Conservation (phyloP, 257 asterid genomes). For the Solanum boliviense region DNA sequence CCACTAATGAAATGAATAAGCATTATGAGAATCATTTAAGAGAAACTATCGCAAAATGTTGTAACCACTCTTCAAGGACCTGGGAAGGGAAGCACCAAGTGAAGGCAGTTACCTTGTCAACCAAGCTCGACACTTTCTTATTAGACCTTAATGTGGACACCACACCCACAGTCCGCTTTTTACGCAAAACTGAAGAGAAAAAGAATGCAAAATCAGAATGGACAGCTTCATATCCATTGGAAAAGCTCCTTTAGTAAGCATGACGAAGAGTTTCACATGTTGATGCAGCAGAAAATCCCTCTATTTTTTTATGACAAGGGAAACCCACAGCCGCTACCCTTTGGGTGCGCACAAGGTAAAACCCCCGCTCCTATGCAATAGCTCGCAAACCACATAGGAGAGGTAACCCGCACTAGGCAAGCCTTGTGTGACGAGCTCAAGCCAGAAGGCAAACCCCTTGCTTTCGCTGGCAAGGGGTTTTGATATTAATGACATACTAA, state of each 20-base stretch:
- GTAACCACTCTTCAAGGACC: not conserved
- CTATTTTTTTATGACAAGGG: not conserved
- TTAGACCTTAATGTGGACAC: slow-evolving; percentile 73
- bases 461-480: too few relatives aligned
- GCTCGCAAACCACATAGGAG: too few relatives aligned
- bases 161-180: slow-evolving; percentile 59
- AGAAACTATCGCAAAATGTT: not conserved
- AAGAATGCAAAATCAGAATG: not conserved
- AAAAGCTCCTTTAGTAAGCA: not conserved
- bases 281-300: not conserved
- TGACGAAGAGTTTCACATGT: not conserved
- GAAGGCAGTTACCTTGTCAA: slow-evolving; percentile 64
- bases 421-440: too few relatives aligned
- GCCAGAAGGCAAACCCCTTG: too few relatives aligned
- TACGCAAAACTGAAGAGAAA: slow-evolving; percentile 51
- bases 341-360: too few relatives aligned
- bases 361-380: too few relatives aligned
- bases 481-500: not conserved
- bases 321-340: too few relatives aligned
- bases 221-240: not conserved
- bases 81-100: not conserved
- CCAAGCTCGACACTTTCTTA: slow-evolving; percentile 93
- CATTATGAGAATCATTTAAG: not conserved
- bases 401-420: too few relatives aligned
- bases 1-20: slow-evolving; percentile 48